phyloP scores from a whole-genome alignment of 163 green algal species.

The Scenedesmus sp. region DNA sequence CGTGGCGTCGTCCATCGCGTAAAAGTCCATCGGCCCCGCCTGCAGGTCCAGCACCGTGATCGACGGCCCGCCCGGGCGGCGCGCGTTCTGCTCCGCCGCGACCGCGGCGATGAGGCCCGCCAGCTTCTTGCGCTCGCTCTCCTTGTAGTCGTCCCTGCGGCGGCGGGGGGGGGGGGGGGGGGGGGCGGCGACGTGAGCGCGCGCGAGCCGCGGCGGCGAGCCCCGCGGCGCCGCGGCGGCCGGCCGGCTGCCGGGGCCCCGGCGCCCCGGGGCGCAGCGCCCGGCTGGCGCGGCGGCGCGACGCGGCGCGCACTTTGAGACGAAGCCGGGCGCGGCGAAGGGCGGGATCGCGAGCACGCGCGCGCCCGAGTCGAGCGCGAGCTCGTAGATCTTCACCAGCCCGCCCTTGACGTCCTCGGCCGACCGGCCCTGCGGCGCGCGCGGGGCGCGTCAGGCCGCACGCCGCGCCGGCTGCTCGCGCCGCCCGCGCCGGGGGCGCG shows the following conservation, averaged over 20 bases:
- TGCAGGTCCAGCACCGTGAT: constrained; percentile 32
- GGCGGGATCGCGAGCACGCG: constrained; percentile 40
- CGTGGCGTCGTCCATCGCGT: constrained; percentile 21
- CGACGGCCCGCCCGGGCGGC: neutral
- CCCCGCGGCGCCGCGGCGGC: too few species aligned
- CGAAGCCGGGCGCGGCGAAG: constrained; percentile 42
- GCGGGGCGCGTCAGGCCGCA: too few species aligned
- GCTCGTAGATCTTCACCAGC: constrained; percentile 30
- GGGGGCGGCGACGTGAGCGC: too few species aligned
- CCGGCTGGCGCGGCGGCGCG: too few species aligned
- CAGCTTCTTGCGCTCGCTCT: constrained; percentile 41
- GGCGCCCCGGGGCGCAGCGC: too few species aligned
- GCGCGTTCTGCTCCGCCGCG: neutral
- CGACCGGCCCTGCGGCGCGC: constrained; percentile 32
- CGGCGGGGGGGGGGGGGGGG: too few species aligned
- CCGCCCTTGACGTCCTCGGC: constrained; percentile 27
- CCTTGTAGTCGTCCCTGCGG: constrained; percentile 46
- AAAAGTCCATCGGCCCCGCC: constrained; percentile 33
- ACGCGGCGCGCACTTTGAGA: constrained; percentile 29
- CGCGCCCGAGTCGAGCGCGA: constrained; percentile 3
- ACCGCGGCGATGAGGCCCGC: neutral
- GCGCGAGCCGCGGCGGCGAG: too few species aligned
- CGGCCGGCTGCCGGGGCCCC: too few species aligned
- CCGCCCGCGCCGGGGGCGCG: too few species aligned
- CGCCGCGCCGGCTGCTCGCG: too few species aligned